These are phyloP conservation scores for Quercus phellos DNA, from an alignment of 331 rosid genomes.

Conservation along the genomic window DNA sequence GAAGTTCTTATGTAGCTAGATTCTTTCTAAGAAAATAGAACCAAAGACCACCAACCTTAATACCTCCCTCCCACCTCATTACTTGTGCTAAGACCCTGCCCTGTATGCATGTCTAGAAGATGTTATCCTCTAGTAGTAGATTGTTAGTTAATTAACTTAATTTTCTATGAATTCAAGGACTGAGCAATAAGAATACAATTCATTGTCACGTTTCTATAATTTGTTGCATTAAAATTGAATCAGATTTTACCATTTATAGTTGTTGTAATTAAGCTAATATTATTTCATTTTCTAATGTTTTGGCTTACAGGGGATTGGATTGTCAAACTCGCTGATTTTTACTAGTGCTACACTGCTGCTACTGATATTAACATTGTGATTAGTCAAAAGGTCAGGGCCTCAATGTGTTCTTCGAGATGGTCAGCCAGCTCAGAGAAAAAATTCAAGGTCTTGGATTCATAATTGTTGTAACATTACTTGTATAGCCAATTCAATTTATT, in stretches of 20 bases:
- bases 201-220: no score
- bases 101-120: no score
- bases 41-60: no score
- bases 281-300: neutral
- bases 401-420: slow-evolving; percentile 13
- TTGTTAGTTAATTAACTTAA: no score
- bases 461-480: neutral
- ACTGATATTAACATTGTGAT: slow-evolving; percentile 27
- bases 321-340: slow-evolving; percentile 35
- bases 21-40: no score
- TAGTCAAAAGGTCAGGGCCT: neutral
- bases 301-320: slow-evolving; percentile 45
- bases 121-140: no score
- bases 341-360: slow-evolving; percentile 38
- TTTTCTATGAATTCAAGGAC: no score
- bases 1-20: no score
- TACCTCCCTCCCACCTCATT: no score
- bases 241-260: neutral
- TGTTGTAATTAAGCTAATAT: neutral
- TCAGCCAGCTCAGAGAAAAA: slow-evolving; percentile 15
- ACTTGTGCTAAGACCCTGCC: no score
- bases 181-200: no score
- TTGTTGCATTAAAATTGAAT: no score
- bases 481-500: slow-evolving; percentile 17
- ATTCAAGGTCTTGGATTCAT: slow-evolving; percentile 13